These are phyloP conservation scores for Diaporthe citriasiana DNA, from an alignment of 2,329 filamentous ascomycete genomes.

Conservation along the genomic window DNA sequence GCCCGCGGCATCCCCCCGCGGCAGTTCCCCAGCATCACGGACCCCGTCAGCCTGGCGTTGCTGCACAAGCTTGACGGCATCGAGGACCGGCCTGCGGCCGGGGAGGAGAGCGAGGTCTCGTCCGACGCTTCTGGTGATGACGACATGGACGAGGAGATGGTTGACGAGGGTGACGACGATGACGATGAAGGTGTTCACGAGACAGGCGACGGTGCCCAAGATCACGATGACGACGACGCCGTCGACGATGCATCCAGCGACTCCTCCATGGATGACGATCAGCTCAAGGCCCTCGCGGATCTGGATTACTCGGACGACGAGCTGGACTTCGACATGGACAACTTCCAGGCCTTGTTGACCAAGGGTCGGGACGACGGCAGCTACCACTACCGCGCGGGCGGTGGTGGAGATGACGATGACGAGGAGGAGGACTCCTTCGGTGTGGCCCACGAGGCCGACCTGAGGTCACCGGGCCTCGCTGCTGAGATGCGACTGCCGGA, in stretches of 20 bases:
- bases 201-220: not conserved
- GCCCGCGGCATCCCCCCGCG: not conserved
- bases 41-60: slow-evolving; percentile 31
- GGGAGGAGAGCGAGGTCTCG: not conserved
- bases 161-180: not conserved
- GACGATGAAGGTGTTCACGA: not conserved
- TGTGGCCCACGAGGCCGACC: slow-evolving; percentile 22
- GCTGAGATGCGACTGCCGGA: slow-evolving; percentile 30
- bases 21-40: slow-evolving; percentile 35
- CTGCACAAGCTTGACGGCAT: slow-evolving; percentile 37
- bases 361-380: slow-evolving; percentile 21
- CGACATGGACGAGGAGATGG: not conserved
- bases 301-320: slow-evolving; percentile 38
- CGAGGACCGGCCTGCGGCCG: not conserved
- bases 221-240: not conserved
- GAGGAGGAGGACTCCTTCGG: not conserved
- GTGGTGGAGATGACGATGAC: not conserved
- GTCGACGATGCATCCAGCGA: not conserved
- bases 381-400: not conserved
- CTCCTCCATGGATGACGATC: slow-evolving; percentile 34
- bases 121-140: not conserved
- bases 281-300: slow-evolving; percentile 40
- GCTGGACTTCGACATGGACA: slow-evolving; percentile 24
- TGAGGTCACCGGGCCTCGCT: not conserved
- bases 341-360: slow-evolving; percentile 34